Evolutionary conservation across 176 grass and related monocot genomes (phyloP), one percentile per base, ranked within the genome.

Genomic region (Zizania latifolia): DNA sequence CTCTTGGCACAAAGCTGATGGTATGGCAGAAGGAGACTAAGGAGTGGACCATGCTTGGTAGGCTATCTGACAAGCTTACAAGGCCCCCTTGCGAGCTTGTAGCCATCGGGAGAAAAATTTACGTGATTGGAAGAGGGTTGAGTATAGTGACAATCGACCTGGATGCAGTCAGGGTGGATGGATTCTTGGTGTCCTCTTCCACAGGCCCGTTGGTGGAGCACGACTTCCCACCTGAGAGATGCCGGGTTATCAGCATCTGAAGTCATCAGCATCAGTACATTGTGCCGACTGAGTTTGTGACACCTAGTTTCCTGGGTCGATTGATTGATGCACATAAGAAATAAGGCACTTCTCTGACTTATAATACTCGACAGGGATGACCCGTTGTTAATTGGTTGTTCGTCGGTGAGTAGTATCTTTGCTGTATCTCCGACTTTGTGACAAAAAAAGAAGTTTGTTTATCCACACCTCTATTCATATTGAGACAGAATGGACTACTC

Each of bases 231-330:
- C 68, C 86, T 0, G 83, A 90, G 77, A 93, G 83, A 35, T 93
- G 88, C 74, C 75, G 71, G 13, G 65, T 87, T 48, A 93, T 97
- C 63, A 81, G 86, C 63, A 89, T 93, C 27, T 97, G 81, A 93
- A 81, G 72, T 2, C 45, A 55, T 55, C 13, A 53, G 6, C n/a
- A 21, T 53, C n/a, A 53, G 48, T 21, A 53, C 22, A 22, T 45
- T 45, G 43, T 45, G 14, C 43, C 2, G 15, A 45, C 9, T 16
- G 17, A 45, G 17, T 6, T 36, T 45, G 43, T 45, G 14, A 45
- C 39, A 24, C 19, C 9, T 43, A 26, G 13, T 19, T n/a, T 10
- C n/a, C 2, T 22, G 2, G 35, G 38, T 8, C 33, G 65, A 23
- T 26, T 70, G 15, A 58, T 70, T 24, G 36, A 40, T 69, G 50